Evolutionary conservation across 129 eudicot species (phyloP).

Genomic region (Flaveria sonorensis): DNA sequence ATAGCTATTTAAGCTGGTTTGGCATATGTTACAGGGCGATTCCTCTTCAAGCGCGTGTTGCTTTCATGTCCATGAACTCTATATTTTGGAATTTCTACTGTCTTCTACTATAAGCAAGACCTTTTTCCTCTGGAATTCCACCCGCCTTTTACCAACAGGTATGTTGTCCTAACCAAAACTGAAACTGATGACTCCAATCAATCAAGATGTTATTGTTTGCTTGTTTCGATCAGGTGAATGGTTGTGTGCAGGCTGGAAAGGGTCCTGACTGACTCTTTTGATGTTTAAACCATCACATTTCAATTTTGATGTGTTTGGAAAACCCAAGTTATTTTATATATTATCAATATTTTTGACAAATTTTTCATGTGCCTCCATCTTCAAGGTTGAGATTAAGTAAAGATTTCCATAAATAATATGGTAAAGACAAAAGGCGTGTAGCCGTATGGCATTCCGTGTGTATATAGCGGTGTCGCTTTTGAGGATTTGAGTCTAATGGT

Average conservation of each 20-base stretch:
- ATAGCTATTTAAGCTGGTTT: background rate
- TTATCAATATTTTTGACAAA: background rate
- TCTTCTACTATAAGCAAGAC: conserved; percentile 86
- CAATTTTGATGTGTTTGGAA: background rate
- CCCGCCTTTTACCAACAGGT: background rate
- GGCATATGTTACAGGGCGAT: conserved; percentile 57
- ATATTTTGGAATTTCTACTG: conserved; percentile 91
- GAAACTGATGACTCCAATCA: background rate
- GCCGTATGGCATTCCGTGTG: no score
- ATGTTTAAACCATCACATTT: background rate
- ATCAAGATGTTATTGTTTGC: background rate
- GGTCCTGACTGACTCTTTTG: background rate
- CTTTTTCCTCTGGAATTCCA: background rate
- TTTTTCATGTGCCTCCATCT: background rate
- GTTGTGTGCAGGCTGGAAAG: background rate
- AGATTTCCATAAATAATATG: no score
- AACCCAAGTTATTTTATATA: background rate
- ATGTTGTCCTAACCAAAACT: background rate
- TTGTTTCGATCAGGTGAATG: background rate
- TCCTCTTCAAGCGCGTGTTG: conserved; percentile 98
- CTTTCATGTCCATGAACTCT: conserved; percentile 89
- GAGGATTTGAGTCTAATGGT: no score
- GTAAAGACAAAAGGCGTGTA: no score
- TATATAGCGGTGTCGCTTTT: no score
- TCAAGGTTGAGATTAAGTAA: background rate